A percentile compares a stretch with the other conserved stretches of the same genome.
phyloP scores from a whole-genome alignment of 2,329 filamentous ascomycete species.

The Colletotrichum sansevieriae region DNA sequence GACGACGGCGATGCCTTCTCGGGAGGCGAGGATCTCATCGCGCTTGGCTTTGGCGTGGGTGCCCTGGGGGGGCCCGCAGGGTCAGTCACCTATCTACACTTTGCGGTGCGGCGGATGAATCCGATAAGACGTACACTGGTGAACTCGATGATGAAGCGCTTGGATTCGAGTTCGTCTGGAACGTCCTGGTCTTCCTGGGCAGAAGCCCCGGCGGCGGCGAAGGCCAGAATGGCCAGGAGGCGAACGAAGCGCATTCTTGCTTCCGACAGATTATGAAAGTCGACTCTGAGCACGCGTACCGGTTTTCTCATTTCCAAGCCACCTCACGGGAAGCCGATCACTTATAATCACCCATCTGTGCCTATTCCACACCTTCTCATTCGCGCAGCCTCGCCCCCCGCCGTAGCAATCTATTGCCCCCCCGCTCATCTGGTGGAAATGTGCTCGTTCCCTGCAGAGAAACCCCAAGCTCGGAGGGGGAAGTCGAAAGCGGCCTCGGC shows the following conservation, averaged over 20 bases:
- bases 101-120: rapidly evolving
- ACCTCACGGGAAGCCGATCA: background rate
- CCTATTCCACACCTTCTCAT: background rate
- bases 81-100: background rate
- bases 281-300: no score
- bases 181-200: constrained; percentile 17
- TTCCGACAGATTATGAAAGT: background rate
- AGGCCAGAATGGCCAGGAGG: constrained; percentile 14
- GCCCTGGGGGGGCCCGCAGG: constrained; percentile 12
- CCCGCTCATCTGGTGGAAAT: constrained; percentile 11
- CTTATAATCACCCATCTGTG: background rate
- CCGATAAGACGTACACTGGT: background rate
- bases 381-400: constrained; percentile 8
- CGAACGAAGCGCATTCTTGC: constrained; percentile 20
- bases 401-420: constrained; percentile 23
- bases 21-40: constrained; percentile 22
- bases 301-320: no score
- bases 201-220: background rate
- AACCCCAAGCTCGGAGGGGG: constrained; percentile 33
- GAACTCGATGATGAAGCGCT: constrained; percentile 39
- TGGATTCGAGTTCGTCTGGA: constrained; percentile 3
- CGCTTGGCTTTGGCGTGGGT: constrained; percentile 9
- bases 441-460: constrained; percentile 24
- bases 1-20: constrained; percentile 30
- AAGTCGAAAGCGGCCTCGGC: constrained; percentile 22